Percentiles rank a stretch among this genome's conserved stretches.
Evolutionary conservation across 441 rosid species (phyloP).

Genomic region (Aquilaria agallochum): DNA sequence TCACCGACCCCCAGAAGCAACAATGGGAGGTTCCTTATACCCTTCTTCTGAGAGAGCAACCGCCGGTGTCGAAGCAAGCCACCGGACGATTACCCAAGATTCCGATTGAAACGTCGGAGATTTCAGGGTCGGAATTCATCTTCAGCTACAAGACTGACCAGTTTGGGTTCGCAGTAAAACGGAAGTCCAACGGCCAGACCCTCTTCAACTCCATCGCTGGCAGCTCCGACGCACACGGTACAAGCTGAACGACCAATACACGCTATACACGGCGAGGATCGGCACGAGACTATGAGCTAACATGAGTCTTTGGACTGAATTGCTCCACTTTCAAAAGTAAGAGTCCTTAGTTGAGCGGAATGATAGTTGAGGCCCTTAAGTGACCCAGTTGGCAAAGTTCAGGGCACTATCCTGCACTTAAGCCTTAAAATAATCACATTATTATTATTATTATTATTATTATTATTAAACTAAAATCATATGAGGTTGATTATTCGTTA

Average conservation of each 20-base stretch:
- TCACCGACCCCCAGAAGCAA: conserved; percentile 79
- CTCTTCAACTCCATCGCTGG: conserved; percentile 75
- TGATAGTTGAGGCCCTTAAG: no score
- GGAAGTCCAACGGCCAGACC: conserved; percentile 71
- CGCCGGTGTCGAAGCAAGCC: conserved; percentile 45
- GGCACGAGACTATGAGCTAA: no score
- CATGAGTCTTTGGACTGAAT: no score
- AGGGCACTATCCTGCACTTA: no score
- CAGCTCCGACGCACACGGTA: conserved; percentile 60
- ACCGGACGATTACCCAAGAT: conserved; percentile 51
- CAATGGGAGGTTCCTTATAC: conserved; percentile 97
- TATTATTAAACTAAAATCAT: no score
- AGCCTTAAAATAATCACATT: no score
- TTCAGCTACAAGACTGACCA: conserved; percentile 76
- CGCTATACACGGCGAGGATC: conserved; percentile 53
- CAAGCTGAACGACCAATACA: conserved; percentile 87
- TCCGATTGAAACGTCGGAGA: conserved; percentile 41
- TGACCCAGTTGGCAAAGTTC: no score
- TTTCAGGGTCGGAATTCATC: conserved; percentile 53
- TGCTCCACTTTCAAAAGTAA: no score
- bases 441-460: no score
- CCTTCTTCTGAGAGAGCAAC: conserved; percentile 70
- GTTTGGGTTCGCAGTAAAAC: conserved; percentile 77
- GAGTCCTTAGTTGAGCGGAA: no score
- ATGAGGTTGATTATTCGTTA: no score